Evolutionary conservation across 2,329 filamentous ascomycete species (phyloP).

Genomic region (Periconia digitata): DNA sequence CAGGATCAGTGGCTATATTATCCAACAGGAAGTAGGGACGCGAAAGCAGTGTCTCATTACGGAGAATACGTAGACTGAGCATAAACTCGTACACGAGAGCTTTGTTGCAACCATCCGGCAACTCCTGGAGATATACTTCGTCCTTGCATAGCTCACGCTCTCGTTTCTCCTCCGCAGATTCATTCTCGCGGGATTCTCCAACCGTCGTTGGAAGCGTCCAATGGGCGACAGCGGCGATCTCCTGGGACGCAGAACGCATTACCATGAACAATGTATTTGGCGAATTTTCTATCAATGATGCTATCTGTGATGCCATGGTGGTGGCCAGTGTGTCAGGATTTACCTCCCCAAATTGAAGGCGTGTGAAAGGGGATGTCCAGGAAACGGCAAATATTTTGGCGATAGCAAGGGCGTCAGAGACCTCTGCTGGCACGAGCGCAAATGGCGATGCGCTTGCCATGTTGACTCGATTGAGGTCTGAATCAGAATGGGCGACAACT

Average conservation of each 20-base stretch:
- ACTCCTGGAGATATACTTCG: slow-evolving; percentile 17
- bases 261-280: slow-evolving; percentile 14
- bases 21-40: slow-evolving; percentile 23
- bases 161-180: slow-evolving; percentile 18
- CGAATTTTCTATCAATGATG: slow-evolving; percentile 15
- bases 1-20: slow-evolving; percentile 30
- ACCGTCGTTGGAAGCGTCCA: slow-evolving; percentile 20
- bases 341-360: slow-evolving; percentile 29
- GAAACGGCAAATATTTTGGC: slow-evolving; percentile 26
- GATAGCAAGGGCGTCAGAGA: slow-evolving; percentile 20
- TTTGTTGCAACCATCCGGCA: slow-evolving; percentile 28
- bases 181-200: neutral
- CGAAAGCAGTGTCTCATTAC: slow-evolving; percentile 12
- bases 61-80: slow-evolving; percentile 13
- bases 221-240: slow-evolving; percentile 28
- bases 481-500: too few species aligned
- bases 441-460: neutral
- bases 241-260: slow-evolving; percentile 8
- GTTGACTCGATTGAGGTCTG: too few species aligned
- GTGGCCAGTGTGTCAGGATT: slow-evolving; percentile 15
- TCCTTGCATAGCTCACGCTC: slow-evolving; percentile 28
- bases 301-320: slow-evolving; percentile 25
- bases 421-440: slow-evolving; percentile 12
- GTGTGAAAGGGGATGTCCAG: slow-evolving; percentile 29
- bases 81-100: slow-evolving; percentile 27